Conservation (phyloP, 2,329 filamentous ascomycete species). For the Xylariaceae sp. region DNA sequence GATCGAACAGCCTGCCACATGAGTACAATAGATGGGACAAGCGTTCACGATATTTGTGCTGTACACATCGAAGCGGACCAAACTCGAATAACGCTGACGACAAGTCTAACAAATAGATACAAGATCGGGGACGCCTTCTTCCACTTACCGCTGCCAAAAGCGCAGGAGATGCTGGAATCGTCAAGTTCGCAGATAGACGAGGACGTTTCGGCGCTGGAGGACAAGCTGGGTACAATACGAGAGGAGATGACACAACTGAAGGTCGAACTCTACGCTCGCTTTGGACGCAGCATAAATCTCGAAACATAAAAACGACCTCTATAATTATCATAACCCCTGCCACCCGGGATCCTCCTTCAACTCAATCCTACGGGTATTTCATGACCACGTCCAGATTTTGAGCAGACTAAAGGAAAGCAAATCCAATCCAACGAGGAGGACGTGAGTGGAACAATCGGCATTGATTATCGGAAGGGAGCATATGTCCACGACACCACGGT, state of each 20-base stretch:
- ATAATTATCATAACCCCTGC: too few relatives aligned
- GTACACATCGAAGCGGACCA: neutral
- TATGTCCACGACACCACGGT: neutral
- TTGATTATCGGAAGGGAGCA: neutral
- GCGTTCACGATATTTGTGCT: neutral
- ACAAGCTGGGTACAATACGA: constrained; percentile 71
- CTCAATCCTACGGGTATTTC: too few relatives aligned
- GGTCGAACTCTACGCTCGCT: constrained; percentile 89
- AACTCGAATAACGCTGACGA: constrained; percentile 6
- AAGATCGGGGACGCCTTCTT: constrained; percentile 97
- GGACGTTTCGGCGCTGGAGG: constrained; percentile 76
- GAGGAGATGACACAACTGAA: constrained; percentile 92
- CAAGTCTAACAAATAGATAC: constrained; percentile 63
- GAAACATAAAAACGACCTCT: constrained; percentile 65
- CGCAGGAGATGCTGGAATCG: constrained; percentile 78
- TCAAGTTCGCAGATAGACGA: constrained; percentile 75
- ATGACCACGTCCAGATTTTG: too few relatives aligned
- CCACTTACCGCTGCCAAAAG: constrained; percentile 79
- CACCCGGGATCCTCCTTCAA: too few relatives aligned
- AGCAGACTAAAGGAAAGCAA: too few relatives aligned
- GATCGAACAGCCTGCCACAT: neutral
- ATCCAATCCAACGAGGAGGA: neutral
- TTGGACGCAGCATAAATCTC: constrained; percentile 95
- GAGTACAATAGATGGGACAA: neutral
- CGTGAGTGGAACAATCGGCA: neutral